A percentile compares a stretch with the other conserved stretches of the same genome.
Conservation (phyloP, 306 rosid species). For the Lagenaria siceraria region DNA sequence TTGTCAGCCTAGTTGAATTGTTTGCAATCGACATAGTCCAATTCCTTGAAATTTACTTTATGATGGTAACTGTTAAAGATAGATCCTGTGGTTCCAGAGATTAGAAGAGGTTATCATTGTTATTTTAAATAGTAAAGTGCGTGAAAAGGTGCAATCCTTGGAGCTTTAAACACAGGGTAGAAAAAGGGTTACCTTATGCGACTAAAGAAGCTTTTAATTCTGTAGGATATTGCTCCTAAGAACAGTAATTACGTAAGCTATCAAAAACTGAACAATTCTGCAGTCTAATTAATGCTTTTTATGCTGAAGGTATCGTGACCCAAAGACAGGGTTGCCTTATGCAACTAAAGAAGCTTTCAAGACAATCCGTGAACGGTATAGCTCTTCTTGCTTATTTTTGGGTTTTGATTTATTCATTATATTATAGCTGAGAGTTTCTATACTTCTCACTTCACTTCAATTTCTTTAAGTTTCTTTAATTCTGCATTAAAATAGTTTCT, state of each 20-base stretch:
- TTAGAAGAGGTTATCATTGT: background rate
- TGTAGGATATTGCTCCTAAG: background rate
- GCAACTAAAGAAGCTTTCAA: conserved; percentile 89
- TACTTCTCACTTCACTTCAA: background rate
- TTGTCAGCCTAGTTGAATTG: background rate
- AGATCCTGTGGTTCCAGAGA: background rate
- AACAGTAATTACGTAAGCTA: background rate
- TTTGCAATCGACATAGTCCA: background rate
- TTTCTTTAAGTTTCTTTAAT: background rate
- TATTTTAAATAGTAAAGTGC: background rate
- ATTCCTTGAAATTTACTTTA: background rate
- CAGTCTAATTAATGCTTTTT: conserved; percentile 7
- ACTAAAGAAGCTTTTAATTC: background rate
- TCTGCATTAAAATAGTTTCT: background rate
- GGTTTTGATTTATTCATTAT: conserved; percentile 3
- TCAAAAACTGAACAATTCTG: background rate
- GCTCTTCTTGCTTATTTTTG: conserved; percentile 10
- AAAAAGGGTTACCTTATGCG: background rate
- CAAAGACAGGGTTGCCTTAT: conserved; percentile 76
- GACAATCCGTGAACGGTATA: conserved; percentile 65
- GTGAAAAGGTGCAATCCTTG: background rate
- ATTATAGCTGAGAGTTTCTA: background rate
- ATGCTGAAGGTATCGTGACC: conserved; percentile 77
- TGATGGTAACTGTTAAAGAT: background rate
- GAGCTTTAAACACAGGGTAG: background rate